Conservation (phyloP, 352 stramenopile species). For the Pelagophyceae sp. region DNA sequence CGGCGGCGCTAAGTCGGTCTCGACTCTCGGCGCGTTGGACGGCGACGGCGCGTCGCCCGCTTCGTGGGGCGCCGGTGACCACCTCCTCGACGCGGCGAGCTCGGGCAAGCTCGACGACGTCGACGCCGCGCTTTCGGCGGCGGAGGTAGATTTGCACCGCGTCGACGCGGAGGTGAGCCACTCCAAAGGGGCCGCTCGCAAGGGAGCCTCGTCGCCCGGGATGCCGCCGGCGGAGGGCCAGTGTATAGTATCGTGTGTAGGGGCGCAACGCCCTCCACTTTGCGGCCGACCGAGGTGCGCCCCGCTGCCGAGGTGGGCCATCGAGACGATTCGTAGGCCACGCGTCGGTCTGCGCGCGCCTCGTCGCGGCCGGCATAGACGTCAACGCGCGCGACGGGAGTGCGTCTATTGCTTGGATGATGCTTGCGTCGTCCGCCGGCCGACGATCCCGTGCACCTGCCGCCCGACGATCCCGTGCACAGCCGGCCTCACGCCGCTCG, state of each 20-base stretch:
- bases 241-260: no score
- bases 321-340: no score
- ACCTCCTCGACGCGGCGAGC: background rate
- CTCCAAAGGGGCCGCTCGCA: background rate
- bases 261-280: constrained; percentile 6
- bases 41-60: background rate
- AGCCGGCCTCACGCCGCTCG: background rate
- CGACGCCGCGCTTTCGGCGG: background rate
- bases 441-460: no score
- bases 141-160: background rate
- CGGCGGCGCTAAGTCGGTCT: background rate
- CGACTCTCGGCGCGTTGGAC: background rate
- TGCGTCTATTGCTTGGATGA: no score
- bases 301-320: no score
- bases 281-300: background rate
- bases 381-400: constrained; percentile 1
- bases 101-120: background rate
- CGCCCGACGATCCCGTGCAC: no score
- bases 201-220: no score
- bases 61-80: background rate
- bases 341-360: background rate
- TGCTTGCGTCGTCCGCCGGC: no score
- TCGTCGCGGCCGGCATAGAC: background rate
- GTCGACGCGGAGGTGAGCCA: background rate
- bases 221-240: no score